Evolutionary conservation across 768 basidiomycete species (phyloP), one percentile per base, ranked within the genome.

Genomic region (Sporobolomyces roseus): DNA sequence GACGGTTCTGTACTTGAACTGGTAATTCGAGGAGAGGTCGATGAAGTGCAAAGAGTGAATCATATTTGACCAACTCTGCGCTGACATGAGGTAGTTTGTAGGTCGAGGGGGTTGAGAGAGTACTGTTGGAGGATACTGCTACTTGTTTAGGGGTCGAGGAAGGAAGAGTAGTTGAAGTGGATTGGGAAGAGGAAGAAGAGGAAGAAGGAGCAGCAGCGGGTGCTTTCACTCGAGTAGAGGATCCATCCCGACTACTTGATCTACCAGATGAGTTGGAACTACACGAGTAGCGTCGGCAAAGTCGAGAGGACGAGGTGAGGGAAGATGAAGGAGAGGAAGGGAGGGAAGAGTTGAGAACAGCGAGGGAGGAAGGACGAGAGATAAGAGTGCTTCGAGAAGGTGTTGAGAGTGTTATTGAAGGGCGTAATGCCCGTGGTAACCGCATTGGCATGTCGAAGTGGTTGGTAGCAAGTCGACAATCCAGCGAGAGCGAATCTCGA

Each of bases 21-120:
- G 71, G 71, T 25, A 73, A 67, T 53, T 73, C 71, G 64, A 73
- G 71, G 41, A 73, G 67, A 3, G 71, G 71, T 13, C 71, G 71
- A 41, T 69, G 71, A 17, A 54, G 46, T 8, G 71, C 52, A 61
- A 73, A 73, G 64, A 73, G 65, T 36, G 64, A 50, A 52, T 73
- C 71, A 52, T 38, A 33, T 21, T 55, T 38, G 56, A 73, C 64
- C 41, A 73, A 38, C 5, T 52, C 56, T 21, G 29, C 5, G 64
- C 38, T 61, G 23, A 62, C 67, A 23, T 73, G 71, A 3, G 71
- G 67, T 25, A 73, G 54, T 23, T 62, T 61, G 68, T 52, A 69
- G 14, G 58, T 48, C 27, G 58, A 46, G 3, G 58, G 58, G 4
- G 58, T 60, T 2, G 29, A n/a, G n/a, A n/a, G 17, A 12, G 43